Evolutionary conservation across 2,329 filamentous ascomycete genomes (phyloP).

Genomic region (Ambrosiella beaveri): DNA sequence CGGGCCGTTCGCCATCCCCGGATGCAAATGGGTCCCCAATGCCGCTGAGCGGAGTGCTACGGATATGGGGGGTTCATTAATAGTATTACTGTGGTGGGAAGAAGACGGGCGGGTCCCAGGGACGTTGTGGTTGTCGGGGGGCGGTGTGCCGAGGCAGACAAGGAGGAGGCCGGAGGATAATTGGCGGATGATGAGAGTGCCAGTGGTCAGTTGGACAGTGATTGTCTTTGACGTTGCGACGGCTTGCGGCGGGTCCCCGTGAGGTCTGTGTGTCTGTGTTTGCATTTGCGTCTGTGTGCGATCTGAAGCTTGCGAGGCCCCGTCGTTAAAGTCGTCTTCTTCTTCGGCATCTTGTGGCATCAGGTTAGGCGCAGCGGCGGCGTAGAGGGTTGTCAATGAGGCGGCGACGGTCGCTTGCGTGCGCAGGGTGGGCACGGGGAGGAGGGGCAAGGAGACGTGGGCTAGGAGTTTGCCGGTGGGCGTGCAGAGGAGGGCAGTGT

Average conservation of each 20-base stretch:
- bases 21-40: neutral
- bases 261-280: neutral
- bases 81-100: neutral
- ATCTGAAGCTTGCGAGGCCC: too few species aligned
- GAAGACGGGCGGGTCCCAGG: neutral
- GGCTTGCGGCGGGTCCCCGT: neutral
- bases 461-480: conserved; percentile 46
- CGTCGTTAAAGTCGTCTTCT: too few species aligned
- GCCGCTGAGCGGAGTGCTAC: too few species aligned
- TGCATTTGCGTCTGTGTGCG: too few species aligned
- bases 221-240: conserved; percentile 22
- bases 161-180: conserved; percentile 44
- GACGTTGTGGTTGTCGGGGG: neutral
- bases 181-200: conserved; percentile 40
- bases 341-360: conserved; percentile 16
- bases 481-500: conserved; percentile 42
- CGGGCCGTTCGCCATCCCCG: conserved; percentile 16
- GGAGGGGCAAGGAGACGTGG: conserved; percentile 36
- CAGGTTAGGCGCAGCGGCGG: conserved; percentile 26
- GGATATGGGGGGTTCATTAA: too few species aligned
- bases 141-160: conserved; percentile 37
- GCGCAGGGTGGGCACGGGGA: conserved; percentile 39
- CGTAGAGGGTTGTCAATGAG: conserved; percentile 42
- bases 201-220: conserved; percentile 40
- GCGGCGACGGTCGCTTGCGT: conserved; percentile 48